phyloP scores from a whole-genome alignment of 768 basidiomycete genomes.

The Lepiota brunneoincarnata region DNA sequence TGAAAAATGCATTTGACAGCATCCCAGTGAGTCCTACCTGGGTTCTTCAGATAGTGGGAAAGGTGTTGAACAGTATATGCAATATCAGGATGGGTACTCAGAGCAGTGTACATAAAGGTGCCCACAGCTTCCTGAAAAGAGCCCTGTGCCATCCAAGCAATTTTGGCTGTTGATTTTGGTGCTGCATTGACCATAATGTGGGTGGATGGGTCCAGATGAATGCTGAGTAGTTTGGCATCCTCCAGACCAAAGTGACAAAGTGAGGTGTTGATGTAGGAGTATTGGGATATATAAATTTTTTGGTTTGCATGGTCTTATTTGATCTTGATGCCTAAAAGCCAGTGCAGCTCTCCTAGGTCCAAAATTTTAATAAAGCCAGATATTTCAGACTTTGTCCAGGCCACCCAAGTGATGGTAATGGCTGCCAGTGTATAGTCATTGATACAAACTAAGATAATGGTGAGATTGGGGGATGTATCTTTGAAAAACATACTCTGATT shows the following conservation, averaged over 20 bases:
- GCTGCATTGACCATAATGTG: conserved; percentile 9
- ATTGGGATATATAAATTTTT: conserved; percentile 21
- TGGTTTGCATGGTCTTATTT: conserved; percentile 14
- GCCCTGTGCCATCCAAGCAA: conserved; percentile 18
- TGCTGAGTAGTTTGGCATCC: conserved; percentile 21
- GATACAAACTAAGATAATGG: background rate
- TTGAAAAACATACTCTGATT: background rate
- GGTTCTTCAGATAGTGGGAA: too few species aligned
- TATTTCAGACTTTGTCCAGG: conserved; percentile 22
- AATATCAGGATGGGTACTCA: conserved; percentile 31
- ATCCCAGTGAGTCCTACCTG: conserved; percentile 29
- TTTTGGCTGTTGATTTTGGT: too few species aligned
- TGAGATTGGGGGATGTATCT: background rate
- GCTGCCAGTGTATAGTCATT: conserved; percentile 25
- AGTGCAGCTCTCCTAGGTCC: conserved; percentile 21
- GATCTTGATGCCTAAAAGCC: conserved; percentile 29
- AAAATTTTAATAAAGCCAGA: conserved; percentile 19
- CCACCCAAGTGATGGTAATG: conserved; percentile 13
- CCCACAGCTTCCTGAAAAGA: conserved; percentile 27
- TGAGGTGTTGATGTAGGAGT: conserved; percentile 26
- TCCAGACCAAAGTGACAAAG: conserved; percentile 22
- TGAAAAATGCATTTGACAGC: conserved; percentile 34
- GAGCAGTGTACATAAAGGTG: conserved; percentile 27
- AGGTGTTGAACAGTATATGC: too few species aligned
- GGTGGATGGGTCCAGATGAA: conserved; percentile 20